Conservation (phyloP, 2,329 filamentous ascomycete species). For the Xylaria sp. region DNA sequence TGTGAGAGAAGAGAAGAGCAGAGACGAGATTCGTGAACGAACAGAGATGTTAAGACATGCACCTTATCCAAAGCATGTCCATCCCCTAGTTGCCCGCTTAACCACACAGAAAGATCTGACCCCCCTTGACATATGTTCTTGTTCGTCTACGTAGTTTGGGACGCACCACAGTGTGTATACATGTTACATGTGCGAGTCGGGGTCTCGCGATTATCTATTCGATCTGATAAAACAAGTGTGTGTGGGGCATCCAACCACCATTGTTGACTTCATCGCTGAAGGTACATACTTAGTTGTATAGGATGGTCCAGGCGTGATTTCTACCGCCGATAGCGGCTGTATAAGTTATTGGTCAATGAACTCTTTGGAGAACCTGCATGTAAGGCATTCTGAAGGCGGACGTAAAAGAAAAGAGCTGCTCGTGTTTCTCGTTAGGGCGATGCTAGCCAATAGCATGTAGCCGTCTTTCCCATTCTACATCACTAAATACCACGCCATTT, state of each 20-base stretch:
- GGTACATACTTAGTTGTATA: too few relatives aligned
- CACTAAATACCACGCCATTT: too few relatives aligned
- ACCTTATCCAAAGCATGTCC: background rate
- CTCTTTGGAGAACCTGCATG: background rate
- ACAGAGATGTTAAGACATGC: background rate
- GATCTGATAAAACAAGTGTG: constrained; percentile 28
- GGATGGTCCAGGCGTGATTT: background rate
- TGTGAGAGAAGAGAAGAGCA: background rate
- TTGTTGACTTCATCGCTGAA: constrained; percentile 3
- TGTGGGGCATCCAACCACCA: constrained; percentile 17
- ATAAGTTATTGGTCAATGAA: background rate
- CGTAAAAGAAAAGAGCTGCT: constrained; percentile 4
- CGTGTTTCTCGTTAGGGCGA: background rate
- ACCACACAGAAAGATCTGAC: background rate
- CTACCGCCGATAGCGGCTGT: constrained; percentile 19
- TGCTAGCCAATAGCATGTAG: too few relatives aligned
- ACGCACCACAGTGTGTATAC: too few relatives aligned
- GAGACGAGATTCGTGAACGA: background rate
- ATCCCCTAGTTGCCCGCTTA: too few relatives aligned
- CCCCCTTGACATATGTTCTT: background rate
- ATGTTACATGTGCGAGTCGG: constrained; percentile 1
- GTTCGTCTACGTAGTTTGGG: too few relatives aligned
- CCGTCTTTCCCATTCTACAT: too few relatives aligned
- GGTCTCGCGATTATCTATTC: constrained; percentile 28
- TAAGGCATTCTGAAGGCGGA: background rate